Percentiles rank a stretch among this genome's conserved stretches.
Conservation (phyloP, 2,329 filamentous ascomycete genomes). For the Penicillium decumbens region DNA sequence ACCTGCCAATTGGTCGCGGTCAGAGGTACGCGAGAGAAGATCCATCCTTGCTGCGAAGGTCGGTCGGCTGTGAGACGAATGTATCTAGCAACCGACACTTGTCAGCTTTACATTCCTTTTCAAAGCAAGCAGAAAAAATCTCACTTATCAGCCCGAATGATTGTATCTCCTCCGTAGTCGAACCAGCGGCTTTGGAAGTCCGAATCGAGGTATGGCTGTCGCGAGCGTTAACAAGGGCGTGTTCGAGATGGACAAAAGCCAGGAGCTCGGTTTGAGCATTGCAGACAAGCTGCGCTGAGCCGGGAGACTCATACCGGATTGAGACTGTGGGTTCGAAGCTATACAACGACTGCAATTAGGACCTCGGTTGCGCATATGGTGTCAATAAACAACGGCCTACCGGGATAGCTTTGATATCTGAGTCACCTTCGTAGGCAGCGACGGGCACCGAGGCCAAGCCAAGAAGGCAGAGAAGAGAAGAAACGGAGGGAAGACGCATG, state of each 20-base stretch:
- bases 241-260: slow-evolving; percentile 1
- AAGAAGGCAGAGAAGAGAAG: slow-evolving; percentile 34
- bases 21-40: slow-evolving; percentile 88
- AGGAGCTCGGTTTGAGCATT: slow-evolving; percentile 4
- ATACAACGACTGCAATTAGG: slow-evolving; percentile 20
- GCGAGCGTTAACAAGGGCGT: slow-evolving; percentile 15
- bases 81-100: slow-evolving; percentile 55
- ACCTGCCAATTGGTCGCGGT: slow-evolving; percentile 98
- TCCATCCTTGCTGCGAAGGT: slow-evolving; percentile 84
- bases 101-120: neutral
- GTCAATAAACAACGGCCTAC: slow-evolving; percentile 43
- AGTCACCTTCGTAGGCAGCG: slow-evolving; percentile 46
- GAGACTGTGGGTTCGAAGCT: slow-evolving; percentile 85
- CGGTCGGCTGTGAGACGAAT: slow-evolving; percentile 88
- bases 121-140: neutral
- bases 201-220: slow-evolving; percentile 89
- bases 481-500: slow-evolving; percentile 35
- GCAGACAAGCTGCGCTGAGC: neutral
- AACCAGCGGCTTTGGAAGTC: slow-evolving; percentile 99
- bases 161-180: slow-evolving; percentile 94
- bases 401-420: slow-evolving; percentile 61
- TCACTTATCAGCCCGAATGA: slow-evolving; percentile 66
- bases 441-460: slow-evolving; percentile 31
- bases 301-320: slow-evolving; percentile 58
- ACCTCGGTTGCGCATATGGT: slow-evolving; percentile 6